Evolutionary conservation across 2,329 filamentous ascomycete genomes (phyloP).

Genomic region (Karstenula rhodostoma): DNA sequence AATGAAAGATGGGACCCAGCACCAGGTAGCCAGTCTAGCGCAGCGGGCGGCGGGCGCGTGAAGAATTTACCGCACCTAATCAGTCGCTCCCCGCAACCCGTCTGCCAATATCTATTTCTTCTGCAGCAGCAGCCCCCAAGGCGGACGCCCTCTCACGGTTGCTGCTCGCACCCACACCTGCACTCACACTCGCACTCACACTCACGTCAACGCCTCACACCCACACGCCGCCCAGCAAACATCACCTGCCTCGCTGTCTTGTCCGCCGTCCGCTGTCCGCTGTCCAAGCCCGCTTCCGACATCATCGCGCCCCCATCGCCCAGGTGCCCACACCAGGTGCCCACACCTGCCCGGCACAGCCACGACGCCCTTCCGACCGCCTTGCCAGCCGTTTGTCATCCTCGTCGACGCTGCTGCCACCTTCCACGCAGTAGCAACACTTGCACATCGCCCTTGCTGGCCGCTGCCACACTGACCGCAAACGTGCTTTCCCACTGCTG

Average conservation of each 20-base stretch:
- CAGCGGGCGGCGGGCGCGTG: constrained; percentile 4
- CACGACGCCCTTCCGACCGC: constrained; percentile 9
- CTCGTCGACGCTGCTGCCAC: constrained; percentile 14
- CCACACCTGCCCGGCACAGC: constrained; percentile 16
- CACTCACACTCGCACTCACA: neutral
- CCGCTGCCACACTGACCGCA: constrained; percentile 35
- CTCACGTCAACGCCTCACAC: neutral
- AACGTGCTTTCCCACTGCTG: constrained; percentile 42
- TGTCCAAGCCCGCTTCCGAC: neutral
- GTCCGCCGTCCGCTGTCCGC: neutral
- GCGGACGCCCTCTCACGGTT: neutral
- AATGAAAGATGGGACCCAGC: constrained; percentile 10
- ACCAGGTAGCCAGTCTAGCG: constrained; percentile 11
- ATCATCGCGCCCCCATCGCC: constrained; percentile 18
- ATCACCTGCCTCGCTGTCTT: neutral
- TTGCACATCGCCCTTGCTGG: constrained; percentile 19
- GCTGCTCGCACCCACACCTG: neutral
- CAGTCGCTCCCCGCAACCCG: constrained; percentile 9
- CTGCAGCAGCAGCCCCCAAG: constrained; percentile 4
- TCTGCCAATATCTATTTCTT: constrained; percentile 14
- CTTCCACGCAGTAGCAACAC: constrained; percentile 10
- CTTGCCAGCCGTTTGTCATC: constrained; percentile 22
- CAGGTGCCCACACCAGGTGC: no score
- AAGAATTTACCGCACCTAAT: constrained; percentile 19
- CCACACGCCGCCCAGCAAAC: neutral